Conservation (phyloP, 495 filamentous ascomycete genomes). For the Margaritispora aquatica region DNA sequence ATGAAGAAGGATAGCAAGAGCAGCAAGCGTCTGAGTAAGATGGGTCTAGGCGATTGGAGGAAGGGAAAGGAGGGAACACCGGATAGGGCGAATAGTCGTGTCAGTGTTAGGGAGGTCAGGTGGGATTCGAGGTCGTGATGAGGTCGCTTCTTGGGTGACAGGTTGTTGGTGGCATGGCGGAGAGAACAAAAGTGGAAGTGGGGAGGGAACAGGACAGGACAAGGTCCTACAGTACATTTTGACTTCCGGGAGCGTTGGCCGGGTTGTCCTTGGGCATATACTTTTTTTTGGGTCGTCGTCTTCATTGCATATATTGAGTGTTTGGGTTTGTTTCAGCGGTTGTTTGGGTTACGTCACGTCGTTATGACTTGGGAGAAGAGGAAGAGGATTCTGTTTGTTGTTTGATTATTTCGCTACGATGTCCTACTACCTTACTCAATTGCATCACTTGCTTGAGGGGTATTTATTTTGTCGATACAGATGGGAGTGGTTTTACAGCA, state of each 20-base stretch:
- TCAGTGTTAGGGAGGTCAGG: slow-evolving; percentile 21
- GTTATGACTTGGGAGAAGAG: slow-evolving; percentile 1
- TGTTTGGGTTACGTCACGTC: no score
- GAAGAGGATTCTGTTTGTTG: not conserved
- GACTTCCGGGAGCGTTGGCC: not conserved
- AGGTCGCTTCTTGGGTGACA: not conserved
- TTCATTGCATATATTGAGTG: slow-evolving; percentile 1
- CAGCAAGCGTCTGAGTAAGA: slow-evolving; percentile 15
- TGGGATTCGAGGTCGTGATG: slow-evolving; percentile 12
- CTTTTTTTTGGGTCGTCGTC: not conserved
- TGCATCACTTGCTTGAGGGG: not conserved
- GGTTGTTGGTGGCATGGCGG: not conserved
- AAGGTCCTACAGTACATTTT: not conserved
- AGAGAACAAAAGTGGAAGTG: no score
- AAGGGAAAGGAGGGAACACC: slow-evolving; percentile 7
- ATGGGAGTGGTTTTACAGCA: no score
- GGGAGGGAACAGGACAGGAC: no score
- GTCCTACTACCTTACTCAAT: not conserved
- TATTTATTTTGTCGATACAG: not conserved
- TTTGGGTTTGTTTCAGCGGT: not conserved
- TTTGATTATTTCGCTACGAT: not conserved
- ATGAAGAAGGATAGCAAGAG: slow-evolving; percentile 47
- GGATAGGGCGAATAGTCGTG: slow-evolving; percentile 11
- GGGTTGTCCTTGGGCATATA: no score
- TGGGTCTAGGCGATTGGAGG: slow-evolving; percentile 18